Conservation (phyloP, 176 grass and related monocot genomes). For the Oryza nivara region DNA sequence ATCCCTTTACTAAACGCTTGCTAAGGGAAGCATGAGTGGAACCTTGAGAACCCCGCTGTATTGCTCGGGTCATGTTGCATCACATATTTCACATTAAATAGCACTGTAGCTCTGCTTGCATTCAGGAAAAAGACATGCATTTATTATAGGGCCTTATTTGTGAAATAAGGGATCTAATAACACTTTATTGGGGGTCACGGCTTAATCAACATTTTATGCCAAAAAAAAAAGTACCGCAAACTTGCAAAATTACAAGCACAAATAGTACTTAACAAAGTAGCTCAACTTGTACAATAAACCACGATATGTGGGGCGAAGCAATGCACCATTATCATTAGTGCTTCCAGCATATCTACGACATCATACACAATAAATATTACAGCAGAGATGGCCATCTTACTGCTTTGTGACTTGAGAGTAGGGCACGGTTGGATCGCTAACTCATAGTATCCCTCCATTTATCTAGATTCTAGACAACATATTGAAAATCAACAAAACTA, state of each 20-base stretch:
- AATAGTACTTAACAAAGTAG: not conserved
- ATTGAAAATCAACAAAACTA: constrained; percentile 18
- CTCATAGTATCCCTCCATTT: constrained; percentile 14
- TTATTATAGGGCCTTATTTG: too few species aligned
- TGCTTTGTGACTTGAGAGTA: not conserved
- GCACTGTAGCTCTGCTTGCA: too few species aligned
- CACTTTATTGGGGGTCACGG: too few species aligned
- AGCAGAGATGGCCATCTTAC: constrained; percentile 12
- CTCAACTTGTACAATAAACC: not conserved
- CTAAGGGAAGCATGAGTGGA: too few species aligned
- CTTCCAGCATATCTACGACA: not conserved
- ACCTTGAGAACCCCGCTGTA: too few species aligned
- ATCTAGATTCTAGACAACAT: constrained; percentile 19
- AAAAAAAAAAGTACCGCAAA: not conserved
- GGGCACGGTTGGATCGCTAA: not conserved
- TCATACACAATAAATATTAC: constrained; percentile 29
- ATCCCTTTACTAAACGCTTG: too few species aligned
- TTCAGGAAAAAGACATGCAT: too few species aligned
- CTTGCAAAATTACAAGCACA: not conserved
- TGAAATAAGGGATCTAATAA: too few species aligned
- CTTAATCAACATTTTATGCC: not conserved
- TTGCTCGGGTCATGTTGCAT: too few species aligned
- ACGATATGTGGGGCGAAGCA: not conserved
- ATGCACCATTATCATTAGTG: not conserved
- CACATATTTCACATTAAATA: too few species aligned